Conservation (phyloP, 179 eudicot species). For the Carnegiea gigantea region DNA sequence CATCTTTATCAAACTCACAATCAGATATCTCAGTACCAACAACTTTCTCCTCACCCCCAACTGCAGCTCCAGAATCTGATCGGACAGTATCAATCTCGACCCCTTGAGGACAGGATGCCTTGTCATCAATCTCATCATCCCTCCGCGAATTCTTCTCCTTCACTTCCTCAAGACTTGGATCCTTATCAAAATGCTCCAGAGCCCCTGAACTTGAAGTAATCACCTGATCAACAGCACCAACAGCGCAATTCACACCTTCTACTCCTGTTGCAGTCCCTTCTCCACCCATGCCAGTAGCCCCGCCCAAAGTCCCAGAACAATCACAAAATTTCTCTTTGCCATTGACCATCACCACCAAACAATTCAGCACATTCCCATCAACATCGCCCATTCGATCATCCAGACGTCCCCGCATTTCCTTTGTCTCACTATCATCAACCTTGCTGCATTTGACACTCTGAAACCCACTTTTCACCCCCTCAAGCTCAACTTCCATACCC, state of each 20-base stretch:
- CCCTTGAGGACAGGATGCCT: neutral
- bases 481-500: constrained; percentile 27
- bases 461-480: constrained; percentile 22
- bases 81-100: constrained; percentile 2
- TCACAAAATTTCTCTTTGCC: constrained; percentile 12
- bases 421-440: constrained; percentile 8
- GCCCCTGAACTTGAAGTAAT: neutral
- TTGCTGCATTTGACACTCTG: neutral
- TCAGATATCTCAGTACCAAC: constrained; percentile 24
- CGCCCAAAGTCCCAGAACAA: constrained; percentile 1
- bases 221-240: neutral
- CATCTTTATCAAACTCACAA: constrained; percentile 23
- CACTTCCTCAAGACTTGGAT: constrained; percentile 8
- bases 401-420: constrained; percentile 12
- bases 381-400: neutral
- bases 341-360: neutral
- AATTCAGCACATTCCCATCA: constrained; percentile 1
- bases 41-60: constrained; percentile 14
- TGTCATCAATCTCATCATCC: neutral
- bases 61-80: constrained; percentile 6
- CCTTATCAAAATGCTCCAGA: constrained; percentile 14
- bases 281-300: constrained; percentile 12
- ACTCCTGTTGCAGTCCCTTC: neutral
- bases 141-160: constrained; percentile 13
- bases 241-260: constrained; percentile 16